Evolutionary conservation across 169 alveolate species (phyloP).

Genomic region (Eimeria sp.): DNA sequence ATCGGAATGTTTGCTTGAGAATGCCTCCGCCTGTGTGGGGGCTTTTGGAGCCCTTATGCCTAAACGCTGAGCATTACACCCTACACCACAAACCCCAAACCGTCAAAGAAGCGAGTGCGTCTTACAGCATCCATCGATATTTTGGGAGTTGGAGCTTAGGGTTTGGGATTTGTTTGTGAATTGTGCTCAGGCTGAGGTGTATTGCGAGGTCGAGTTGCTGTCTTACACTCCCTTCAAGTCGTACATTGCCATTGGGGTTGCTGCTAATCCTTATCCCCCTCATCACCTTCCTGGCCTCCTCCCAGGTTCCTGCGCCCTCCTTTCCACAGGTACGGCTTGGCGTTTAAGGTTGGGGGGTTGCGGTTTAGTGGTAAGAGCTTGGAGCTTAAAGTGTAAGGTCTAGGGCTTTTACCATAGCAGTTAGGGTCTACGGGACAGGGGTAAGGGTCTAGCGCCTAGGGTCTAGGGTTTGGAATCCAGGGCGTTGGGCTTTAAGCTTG

Average conservation of each 20-base stretch:
- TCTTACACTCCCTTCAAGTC: slow-evolving; percentile 43
- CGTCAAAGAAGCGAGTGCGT: background rate
- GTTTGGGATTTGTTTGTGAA: background rate
- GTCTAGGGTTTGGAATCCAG: background rate
- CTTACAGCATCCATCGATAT: background rate
- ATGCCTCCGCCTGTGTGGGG: background rate
- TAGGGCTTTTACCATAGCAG: background rate
- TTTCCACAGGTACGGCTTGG: slow-evolving; percentile 45
- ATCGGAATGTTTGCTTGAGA: background rate
- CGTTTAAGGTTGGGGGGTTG: too few relatives aligned
- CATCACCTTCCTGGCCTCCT: slow-evolving; percentile 71
- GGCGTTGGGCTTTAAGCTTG: background rate
- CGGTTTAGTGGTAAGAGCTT: background rate
- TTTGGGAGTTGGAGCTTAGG: background rate
- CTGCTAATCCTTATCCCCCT: slow-evolving; percentile 69
- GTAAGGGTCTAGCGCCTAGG: background rate
- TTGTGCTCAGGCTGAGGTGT: slow-evolving; percentile 66
- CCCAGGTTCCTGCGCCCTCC: slow-evolving; percentile 62
- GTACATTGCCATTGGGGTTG: slow-evolving; percentile 47
- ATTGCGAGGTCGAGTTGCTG: slow-evolving; percentile 72
- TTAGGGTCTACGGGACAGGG: background rate
- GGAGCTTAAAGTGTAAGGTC: background rate
- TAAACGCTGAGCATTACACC: background rate
- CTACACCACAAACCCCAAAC: background rate
- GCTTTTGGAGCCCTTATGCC: background rate